Base-by-base conservation (phyloP, 1,139 yeast genomes). In the Suhomyces kunorum region DNA sequence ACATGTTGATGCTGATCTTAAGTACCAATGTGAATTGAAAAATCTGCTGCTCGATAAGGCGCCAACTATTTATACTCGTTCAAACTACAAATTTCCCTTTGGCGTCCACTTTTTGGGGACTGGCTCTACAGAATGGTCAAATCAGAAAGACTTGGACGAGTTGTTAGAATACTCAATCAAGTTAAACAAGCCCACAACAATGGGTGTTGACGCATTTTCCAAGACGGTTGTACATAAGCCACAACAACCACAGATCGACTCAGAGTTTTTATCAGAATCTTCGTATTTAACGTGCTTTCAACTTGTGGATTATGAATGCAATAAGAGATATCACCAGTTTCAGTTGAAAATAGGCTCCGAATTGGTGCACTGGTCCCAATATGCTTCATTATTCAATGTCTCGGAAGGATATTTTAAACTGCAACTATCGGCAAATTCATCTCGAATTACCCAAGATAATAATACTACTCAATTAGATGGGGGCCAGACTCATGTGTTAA, bases 1-100 rank as follows among this genome's bases (percentile, higher is more conserved):
- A 40, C 78, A 76, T 32, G 67, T 88, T 12, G 74, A 86, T 64
- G 69, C 71, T 22, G 94, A 87, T 52, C 78, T 87, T 23, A 64
- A 62, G 26, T 71, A 59, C 43, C 82, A 88, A 47, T 68, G 92
- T 38, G 62, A 59, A 13, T 32, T 59, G 1, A 61, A 73, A 40
- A 71, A 74, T 15, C 49, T 70, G 19, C 29, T 40, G 6, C 25
- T 43, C 8, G 38, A 39, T 12, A 25, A 28, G 3, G 39, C 42
- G 9, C 40, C 44, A 7, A 25, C 43, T 7, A 40, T 40, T 19
- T 40, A 36, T 20, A 30, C 29, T 13, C 42, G 34, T 6, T 32
- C 44, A n/a, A 20, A 42, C 4, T 17, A 43, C 35, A 18, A 32
- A 51, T 54, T 1, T 43, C 59, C 50, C 47, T 64, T 54, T 9